Percentiles rank a stretch among this genome's conserved stretches.
Conservation (phyloP, 371 early-diverging fungal genomes). For the Syncephalastrum contaminatum region DNA sequence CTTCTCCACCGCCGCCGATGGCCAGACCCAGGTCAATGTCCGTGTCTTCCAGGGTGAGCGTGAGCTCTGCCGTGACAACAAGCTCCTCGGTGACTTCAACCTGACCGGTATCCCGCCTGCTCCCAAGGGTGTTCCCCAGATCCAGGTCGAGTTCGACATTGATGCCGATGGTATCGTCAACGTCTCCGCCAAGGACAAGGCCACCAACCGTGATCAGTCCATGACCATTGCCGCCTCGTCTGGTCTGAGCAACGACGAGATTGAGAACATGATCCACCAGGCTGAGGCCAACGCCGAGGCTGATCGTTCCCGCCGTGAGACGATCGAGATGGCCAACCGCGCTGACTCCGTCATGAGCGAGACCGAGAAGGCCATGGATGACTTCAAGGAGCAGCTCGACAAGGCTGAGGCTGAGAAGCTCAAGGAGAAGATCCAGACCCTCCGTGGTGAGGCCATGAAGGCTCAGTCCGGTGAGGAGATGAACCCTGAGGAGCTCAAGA, state of each 20-base stretch:
- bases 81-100: conserved; percentile 96
- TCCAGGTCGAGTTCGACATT: conserved; percentile 98
- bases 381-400: conserved; percentile 93
- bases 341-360: conserved; percentile 91
- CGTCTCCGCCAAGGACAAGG: conserved; percentile 97
- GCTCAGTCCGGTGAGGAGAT: conserved; percentile 65
- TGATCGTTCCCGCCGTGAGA: conserved; percentile 90
- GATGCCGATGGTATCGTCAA: conserved; percentile 99
- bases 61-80: conserved; percentile 96
- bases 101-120: conserved; percentile 86
- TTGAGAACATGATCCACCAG: conserved; percentile 94
- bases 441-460: conserved; percentile 71
- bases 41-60: conserved; percentile 99
- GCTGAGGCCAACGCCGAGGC: conserved; percentile 90
- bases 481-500: conserved; percentile 72
- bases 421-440: conserved; percentile 72
- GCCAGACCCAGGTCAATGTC: conserved; percentile 98
- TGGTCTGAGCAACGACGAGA: conserved; percentile 94
- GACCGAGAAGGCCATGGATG: conserved; percentile 91
- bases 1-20: conserved; percentile 99
- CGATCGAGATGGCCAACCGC: conserved; percentile 92
- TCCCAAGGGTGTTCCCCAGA: conserved; percentile 92
- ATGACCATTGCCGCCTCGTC: conserved; percentile 96
- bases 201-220: conserved; percentile 92
- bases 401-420: conserved; percentile 80